Evolutionary conservation across 192 early-diverging fungal genomes (phyloP).

Genomic region (Coemansia sp.): DNA sequence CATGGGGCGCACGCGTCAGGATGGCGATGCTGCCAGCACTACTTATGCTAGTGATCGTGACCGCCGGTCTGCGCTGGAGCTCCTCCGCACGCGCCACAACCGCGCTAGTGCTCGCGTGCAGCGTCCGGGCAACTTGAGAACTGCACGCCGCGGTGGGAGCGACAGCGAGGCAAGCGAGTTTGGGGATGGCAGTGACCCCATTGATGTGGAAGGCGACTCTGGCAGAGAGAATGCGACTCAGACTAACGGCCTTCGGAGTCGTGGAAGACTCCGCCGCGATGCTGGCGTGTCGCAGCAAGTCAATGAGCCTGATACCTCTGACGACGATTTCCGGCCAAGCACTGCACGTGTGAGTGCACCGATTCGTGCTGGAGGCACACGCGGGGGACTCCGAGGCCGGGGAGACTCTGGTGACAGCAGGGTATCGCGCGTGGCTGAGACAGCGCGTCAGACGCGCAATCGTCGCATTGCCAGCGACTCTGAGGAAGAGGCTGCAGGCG

Average conservation of each 20-base stretch:
- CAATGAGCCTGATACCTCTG: constrained; percentile 12
- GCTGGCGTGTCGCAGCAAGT: background rate
- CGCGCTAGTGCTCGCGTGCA: constrained; percentile 9
- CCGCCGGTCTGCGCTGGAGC: constrained; percentile 31
- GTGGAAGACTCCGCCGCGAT: background rate
- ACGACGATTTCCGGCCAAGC: constrained; percentile 42
- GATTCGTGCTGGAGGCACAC: background rate
- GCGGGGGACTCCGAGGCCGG: constrained; percentile 3
- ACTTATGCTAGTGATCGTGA: background rate
- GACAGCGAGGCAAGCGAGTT: background rate
- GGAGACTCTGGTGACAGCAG: background rate
- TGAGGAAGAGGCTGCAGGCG: constrained; percentile 12
- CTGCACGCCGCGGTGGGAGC: background rate
- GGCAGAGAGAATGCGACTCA: background rate
- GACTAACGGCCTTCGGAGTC: background rate
- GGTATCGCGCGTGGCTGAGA: background rate
- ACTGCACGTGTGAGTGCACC: background rate
- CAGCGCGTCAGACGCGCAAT: constrained; percentile 19
- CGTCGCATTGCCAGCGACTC: constrained; percentile 46
- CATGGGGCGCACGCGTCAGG: background rate
- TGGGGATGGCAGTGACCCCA: background rate
- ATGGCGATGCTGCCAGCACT: constrained; percentile 1
- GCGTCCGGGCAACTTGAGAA: background rate
- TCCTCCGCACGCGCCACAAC: constrained; percentile 38
- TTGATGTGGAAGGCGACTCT: constrained; percentile 4